phyloP scores from a whole-genome alignment of 441 rosid species.

The Gossypium davidsonii region DNA sequence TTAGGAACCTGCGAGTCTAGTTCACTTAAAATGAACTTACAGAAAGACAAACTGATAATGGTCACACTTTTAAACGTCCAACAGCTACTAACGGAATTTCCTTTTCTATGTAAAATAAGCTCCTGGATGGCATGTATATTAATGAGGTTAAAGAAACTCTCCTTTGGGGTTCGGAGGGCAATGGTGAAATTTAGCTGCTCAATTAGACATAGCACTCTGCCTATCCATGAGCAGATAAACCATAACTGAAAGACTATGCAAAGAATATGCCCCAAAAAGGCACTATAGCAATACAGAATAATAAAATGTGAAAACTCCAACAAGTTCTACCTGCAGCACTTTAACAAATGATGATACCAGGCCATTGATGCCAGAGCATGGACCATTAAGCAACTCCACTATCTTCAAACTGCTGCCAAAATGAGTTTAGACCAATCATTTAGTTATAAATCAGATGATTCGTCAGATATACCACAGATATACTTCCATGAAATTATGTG shows the following conservation, averaged over 20 bases:
- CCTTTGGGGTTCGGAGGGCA: background rate
- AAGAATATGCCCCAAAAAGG: background rate
- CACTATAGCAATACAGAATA: background rate
- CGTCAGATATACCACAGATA: background rate
- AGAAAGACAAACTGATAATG: background rate
- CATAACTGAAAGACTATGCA: background rate
- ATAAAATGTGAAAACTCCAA: background rate
- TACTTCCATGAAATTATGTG: background rate
- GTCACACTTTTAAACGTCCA: background rate
- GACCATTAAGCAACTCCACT: constrained; percentile 31
- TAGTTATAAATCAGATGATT: constrained; percentile 10
- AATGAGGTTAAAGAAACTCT: background rate
- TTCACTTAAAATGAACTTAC: background rate
- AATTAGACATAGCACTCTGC: background rate
- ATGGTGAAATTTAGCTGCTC: background rate
- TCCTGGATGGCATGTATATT: background rate
- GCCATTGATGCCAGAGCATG: constrained; percentile 64
- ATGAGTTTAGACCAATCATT: constrained; percentile 33
- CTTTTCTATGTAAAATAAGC: background rate
- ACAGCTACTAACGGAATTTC: background rate
- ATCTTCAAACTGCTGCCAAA: constrained; percentile 82
- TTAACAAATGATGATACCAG: constrained; percentile 81
- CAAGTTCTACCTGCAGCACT: constrained; percentile 63
- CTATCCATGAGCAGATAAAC: background rate
- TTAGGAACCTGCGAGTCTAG: background rate